phyloP scores from a whole-genome alignment of 192 early-diverging fungal genomes.

The Coemansia pectinata region DNA sequence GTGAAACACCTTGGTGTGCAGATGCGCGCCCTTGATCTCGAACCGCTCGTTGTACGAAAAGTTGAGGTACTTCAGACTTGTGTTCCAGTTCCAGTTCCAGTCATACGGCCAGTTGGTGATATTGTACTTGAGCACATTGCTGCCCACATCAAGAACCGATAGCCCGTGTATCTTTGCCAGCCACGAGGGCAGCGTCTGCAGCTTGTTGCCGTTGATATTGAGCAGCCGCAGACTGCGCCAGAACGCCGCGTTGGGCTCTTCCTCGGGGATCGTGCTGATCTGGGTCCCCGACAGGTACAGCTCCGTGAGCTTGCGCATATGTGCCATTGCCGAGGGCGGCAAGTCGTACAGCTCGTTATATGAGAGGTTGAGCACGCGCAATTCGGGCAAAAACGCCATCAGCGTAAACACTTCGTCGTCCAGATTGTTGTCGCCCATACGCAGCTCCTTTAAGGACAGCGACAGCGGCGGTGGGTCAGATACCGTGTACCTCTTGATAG shows the following conservation, averaged over 20 bases:
- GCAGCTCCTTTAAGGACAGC: conserved; percentile 62
- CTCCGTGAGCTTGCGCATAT: conserved; percentile 69
- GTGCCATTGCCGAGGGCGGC: conserved; percentile 71
- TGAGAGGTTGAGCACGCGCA: conserved; percentile 77
- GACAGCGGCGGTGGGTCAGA: conserved; percentile 59
- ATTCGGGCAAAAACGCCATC: conserved; percentile 70
- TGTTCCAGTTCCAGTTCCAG: conserved; percentile 98
- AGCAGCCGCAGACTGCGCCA: conserved; percentile 69
- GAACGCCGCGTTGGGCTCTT: conserved; percentile 71
- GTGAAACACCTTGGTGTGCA: conserved; percentile 54
- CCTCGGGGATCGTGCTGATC: conserved; percentile 78
- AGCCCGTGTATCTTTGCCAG: conserved; percentile 84
- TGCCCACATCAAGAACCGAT: conserved; percentile 80
- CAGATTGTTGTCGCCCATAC: conserved; percentile 81
- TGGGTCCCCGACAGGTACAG: conserved; percentile 85
- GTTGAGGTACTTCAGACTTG: conserved; percentile 84
- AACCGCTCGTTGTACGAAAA: conserved; percentile 88
- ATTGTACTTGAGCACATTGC: conserved; percentile 88
- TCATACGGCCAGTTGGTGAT: conserved; percentile 94
- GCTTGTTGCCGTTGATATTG: conserved; percentile 87
- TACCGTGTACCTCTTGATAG: conserved; percentile 48
- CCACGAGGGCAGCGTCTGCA: conserved; percentile 87
- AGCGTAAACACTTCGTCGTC: conserved; percentile 78
- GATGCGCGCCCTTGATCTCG: conserved; percentile 77
- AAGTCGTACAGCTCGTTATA: conserved; percentile 82